These are phyloP conservation scores for Trametopsis cervina DNA, from an alignment of 768 basidiomycete species.

Conservation along the genomic window DNA sequence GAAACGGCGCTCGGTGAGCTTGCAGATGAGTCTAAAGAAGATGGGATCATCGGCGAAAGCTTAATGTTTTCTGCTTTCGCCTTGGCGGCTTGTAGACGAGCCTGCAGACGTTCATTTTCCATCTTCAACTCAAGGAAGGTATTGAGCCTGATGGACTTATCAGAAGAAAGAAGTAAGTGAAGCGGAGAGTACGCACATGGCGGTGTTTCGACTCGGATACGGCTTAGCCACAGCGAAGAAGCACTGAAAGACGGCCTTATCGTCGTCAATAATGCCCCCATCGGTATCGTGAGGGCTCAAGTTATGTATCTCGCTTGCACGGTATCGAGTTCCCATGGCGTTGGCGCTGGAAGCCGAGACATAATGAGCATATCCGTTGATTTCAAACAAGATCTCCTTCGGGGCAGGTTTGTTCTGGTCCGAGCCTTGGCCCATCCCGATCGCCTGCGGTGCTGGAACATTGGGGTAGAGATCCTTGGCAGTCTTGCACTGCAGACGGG, in stretches of 20 bases:
- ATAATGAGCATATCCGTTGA: constrained; percentile 59
- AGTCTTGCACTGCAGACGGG: constrained; percentile 49
- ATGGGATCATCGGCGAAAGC: not conserved
- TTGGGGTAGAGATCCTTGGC: constrained; percentile 22
- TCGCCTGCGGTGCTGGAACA: not conserved
- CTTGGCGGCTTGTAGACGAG: constrained; percentile 32
- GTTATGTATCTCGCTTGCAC: not conserved
- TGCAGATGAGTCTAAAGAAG: not conserved
- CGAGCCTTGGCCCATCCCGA: constrained; percentile 11
- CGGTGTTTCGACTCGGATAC: constrained; percentile 66
- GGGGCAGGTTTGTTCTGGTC: constrained; percentile 7
- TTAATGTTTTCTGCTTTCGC: not conserved
- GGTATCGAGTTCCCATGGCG: not conserved
- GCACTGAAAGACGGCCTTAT: constrained; percentile 35
- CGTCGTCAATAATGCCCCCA: constrained; percentile 14
- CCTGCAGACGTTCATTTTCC: constrained; percentile 77
- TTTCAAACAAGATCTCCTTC: constrained; percentile 59
- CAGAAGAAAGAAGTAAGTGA: constrained; percentile 7
- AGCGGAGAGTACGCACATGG: constrained; percentile 41
- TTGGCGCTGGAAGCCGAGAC: not conserved
- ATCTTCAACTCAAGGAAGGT: constrained; percentile 78
- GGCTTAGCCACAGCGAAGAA: constrained; percentile 74
- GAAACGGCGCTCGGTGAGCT: not conserved
- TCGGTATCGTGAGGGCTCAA: not conserved
- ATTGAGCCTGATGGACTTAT: constrained; percentile 42